Evolutionary conservation across 2,329 filamentous ascomycete genomes (phyloP).

Genomic region (Aspergillus fructus): DNA sequence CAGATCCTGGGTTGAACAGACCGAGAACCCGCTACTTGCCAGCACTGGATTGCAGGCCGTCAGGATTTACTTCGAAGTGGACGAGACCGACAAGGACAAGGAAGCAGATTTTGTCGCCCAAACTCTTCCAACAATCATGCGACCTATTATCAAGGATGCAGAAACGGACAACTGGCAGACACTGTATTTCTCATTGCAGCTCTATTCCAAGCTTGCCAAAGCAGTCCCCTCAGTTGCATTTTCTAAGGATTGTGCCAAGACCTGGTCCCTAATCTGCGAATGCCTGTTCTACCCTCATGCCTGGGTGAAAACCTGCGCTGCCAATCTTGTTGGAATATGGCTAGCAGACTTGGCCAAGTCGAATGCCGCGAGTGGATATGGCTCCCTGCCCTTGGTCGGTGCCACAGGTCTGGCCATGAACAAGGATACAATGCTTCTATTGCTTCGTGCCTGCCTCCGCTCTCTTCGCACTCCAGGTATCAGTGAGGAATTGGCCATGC

Average conservation of each 20-base stretch:
- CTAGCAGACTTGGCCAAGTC: conserved; percentile 74
- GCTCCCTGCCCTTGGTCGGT: conserved; percentile 62
- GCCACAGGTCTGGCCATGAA: conserved; percentile 70
- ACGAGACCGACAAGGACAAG: conserved; percentile 63
- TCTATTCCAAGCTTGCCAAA: conserved; percentile 66
- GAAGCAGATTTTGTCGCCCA: conserved; percentile 63
- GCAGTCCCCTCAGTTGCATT: conserved; percentile 65
- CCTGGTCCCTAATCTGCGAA: conserved; percentile 70
- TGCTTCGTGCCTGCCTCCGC: conserved; percentile 57
- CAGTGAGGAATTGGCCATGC: conserved; percentile 72
- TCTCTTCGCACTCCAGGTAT: conserved; percentile 64
- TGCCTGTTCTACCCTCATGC: conserved; percentile 71
- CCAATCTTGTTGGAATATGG: conserved; percentile 72
- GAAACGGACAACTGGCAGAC: conserved; percentile 65
- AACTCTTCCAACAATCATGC: conserved; percentile 57
- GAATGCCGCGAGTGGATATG: conserved; percentile 54
- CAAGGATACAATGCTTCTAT: conserved; percentile 61
- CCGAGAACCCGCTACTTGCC: conserved; percentile 68
- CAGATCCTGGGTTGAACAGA: conserved; percentile 72
- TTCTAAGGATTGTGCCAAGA: conserved; percentile 55
- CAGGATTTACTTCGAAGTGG: conserved; percentile 75
- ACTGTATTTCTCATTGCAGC: conserved; percentile 69
- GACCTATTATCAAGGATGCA: conserved; percentile 48
- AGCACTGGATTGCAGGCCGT: conserved; percentile 78
- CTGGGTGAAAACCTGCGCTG: conserved; percentile 73